Base-by-base conservation (phyloP, 1,284 basidiomycete species). In the Inonotus hispidus region DNA sequence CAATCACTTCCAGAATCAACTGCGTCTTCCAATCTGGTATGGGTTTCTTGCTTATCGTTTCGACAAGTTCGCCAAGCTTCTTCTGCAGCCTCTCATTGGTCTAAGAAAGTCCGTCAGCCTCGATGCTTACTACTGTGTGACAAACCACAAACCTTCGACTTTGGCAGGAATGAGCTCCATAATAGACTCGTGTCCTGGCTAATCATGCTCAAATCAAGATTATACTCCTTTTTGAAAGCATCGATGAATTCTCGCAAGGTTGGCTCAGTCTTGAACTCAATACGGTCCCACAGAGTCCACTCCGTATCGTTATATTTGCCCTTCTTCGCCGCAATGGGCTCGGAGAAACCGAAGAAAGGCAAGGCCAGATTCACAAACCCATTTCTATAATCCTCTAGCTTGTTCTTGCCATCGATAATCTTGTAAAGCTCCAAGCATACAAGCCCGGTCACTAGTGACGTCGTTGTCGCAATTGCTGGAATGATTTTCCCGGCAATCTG, bases 401-500 rank as follows among this genome's bases (percentile, higher is more conserved):
- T 90, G 70, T 80, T 85, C 83, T 98, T 98, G 65, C 89, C 89
- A 73, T 98, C 97, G 68, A 99, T 95, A 72, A 99, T 91, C 84
- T 98, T 98, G 83, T 97, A 99, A 56, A 99, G 82, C 77, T 99
- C 97, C 61, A 99, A 74, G 74, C 95, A 98, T 52, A 98, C 95
- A 59, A 99, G 76, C 29, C 97, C 97, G 32, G 95, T 95, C 35
- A 97, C 93, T 49, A 98, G 83, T 16, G 95, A 90, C 1, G 98
- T 99, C 0, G 97, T 99, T 1, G 98, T 99, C 23, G 97, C 97
- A 70, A 99, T 99, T 16, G 97, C 97, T 58, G 97, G 97, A 66
- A 99, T 99, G 70, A 99, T 99, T 82, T 99, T 99, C 61, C 97
- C 97, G 2, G 97, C 98, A 70, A 99, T 98, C 72, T 97, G 92